phyloP scores from a whole-genome alignment of 208 protist genomes.

The Leishmania tropica region DNA sequence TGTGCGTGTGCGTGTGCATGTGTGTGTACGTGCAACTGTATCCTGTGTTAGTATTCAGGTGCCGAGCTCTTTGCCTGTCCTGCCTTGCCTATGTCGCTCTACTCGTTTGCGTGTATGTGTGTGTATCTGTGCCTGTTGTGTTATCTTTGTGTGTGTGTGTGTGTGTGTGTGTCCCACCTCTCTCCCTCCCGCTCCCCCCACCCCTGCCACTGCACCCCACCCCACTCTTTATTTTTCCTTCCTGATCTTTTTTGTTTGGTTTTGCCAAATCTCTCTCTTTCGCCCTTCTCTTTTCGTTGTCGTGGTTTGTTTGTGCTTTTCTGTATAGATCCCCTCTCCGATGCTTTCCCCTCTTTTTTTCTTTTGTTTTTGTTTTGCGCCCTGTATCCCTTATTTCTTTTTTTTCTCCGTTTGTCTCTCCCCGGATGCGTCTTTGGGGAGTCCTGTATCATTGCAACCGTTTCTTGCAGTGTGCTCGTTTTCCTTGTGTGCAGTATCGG shows the following conservation, averaged over 20 bases:
- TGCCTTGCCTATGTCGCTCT: not conserved
- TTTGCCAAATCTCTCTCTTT: not conserved
- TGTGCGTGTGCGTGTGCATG: not conserved
- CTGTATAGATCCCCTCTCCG: not conserved
- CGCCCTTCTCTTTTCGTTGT: not conserved
- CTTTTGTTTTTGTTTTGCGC: not conserved
- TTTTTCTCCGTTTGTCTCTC: not conserved
- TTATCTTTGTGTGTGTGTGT: not conserved
- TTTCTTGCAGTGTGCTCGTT: not conserved
- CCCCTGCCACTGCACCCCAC: not conserved
- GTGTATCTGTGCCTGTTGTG: not conserved
- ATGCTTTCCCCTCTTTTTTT: not conserved
- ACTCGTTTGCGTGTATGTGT: not conserved
- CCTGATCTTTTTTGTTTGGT: conserved; percentile 3
- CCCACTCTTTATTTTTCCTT: not conserved
- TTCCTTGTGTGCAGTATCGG: not conserved
- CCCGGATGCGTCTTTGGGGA: not conserved
- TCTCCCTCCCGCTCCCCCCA: not conserved
- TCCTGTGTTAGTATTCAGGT: not conserved
- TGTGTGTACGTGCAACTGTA: not conserved
- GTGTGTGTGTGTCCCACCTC: no score
- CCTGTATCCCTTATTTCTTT: not conserved
- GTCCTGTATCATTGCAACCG: not conserved
- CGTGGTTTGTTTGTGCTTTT: conserved; percentile 1
- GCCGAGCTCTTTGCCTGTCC: not conserved